Base-by-base conservation (phyloP, 2,329 filamentous ascomycete species). In the Beauveria varroae region DNA sequence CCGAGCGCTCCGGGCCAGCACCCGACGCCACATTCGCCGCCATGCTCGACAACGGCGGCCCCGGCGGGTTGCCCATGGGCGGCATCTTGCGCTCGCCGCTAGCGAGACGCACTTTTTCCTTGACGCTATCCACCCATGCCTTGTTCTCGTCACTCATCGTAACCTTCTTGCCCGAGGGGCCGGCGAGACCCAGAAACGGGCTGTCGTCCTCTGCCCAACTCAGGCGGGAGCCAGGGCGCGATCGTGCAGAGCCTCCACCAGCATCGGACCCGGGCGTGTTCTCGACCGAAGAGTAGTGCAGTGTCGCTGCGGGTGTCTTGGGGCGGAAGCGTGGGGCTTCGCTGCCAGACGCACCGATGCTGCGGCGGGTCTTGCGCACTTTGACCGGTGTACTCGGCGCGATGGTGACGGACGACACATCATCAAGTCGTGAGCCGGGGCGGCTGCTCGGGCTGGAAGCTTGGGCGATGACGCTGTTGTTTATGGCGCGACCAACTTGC, bases 61-160 rank as follows among this genome's bases (percentile, higher is more conserved):
- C 51, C 63, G 18, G 66, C 61, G 26, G 66, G 65, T n/a, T 68
- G 56, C 41, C 65, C 69, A 20, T 74, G 68, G 58, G 58, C 16
- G 58, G 58, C 22, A 72, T 64, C 56, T 73, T 74, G 53, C 74
- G 75, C 71, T 86, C 86, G 61, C 83, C 83, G 68, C 87, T 90
- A 63, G 86, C 88, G 52, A 86, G 81, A 63, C 88, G 83, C 46
- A 92, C 90, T 70, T 90, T 88, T 69, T 90, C 88, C 75, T 91
- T 88, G 77, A 95, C 88, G 64, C 86, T 90, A 72, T 93, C 88
- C 10, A 95, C 88, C 90, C 90, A 95, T 44, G 87, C 86, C 62
- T 85, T 80, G 69, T 88, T 90, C 73, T 92, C 87, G 60, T 87
- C 85, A 61, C 86, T 89, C 75, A 86, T 89, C 70, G 80, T 83